Conservation (phyloP, 1,139 yeast genomes). For the Blastobotrys illinoisensis region DNA sequence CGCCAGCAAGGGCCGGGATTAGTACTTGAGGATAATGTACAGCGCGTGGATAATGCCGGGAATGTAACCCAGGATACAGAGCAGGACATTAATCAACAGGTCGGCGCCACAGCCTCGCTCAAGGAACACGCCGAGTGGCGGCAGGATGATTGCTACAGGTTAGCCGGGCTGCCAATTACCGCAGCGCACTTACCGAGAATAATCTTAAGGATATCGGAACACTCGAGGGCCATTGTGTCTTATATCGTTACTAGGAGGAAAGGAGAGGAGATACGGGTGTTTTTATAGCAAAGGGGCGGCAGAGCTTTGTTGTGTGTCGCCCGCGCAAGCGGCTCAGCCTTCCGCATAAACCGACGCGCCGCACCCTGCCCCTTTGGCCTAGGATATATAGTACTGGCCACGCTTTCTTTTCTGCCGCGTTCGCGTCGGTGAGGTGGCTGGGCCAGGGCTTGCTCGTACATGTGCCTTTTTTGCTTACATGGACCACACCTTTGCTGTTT, state of each 20-base stretch:
- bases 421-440: too few relatives aligned
- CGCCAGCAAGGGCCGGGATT: neutral
- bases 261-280: neutral
- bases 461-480: too few relatives aligned
- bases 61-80: slow-evolving; percentile 60
- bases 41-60: slow-evolving; percentile 59
- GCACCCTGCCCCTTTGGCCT: neutral
- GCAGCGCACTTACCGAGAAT: slow-evolving; percentile 36
- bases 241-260: neutral
- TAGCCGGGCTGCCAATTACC: slow-evolving; percentile 38
- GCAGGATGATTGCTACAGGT: slow-evolving; percentile 52
- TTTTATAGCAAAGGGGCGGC: neutral
- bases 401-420: too few relatives aligned
- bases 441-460: too few relatives aligned
- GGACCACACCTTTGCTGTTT: too few relatives aligned
- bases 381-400: too few relatives aligned
- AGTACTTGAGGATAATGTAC: slow-evolving; percentile 35
- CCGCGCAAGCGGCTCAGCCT: neutral
- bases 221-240: slow-evolving; percentile 31
- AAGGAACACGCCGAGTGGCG: slow-evolving; percentile 70
- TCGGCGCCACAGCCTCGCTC: slow-evolving; percentile 59
- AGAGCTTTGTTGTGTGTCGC: neutral
- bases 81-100: slow-evolving; percentile 52
- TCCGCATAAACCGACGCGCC: neutral
- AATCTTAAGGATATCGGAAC: slow-evolving; percentile 49